Base-by-base conservation (phyloP, 1,284 basidiomycete species). In the Pseudozyma thailandica region DNA sequence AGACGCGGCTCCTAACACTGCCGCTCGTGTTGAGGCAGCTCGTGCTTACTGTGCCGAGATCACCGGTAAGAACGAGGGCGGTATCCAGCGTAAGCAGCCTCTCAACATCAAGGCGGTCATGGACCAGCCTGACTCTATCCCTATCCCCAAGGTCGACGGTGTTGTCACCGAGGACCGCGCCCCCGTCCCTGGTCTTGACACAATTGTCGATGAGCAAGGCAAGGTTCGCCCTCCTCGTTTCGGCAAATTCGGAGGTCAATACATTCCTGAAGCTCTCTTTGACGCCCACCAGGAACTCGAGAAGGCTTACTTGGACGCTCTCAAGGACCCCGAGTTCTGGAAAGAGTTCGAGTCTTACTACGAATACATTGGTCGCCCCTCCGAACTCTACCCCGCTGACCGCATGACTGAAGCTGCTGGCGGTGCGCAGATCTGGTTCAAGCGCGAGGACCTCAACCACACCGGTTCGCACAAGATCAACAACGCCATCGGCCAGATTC, bases 391-490 rank as follows among this genome's bases (percentile, higher is more conserved):
- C 83, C 84, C 88, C 58, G 91, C 91, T 0, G 88, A 90, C 81
- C 87, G 90, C 60, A 84, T 93, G 65, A 91, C 90, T 0, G 88
- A 91, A 78, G 85, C 90, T 65, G 89, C 89, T 50, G 91, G 91
- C 20, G 93, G 93, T 37, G 95, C 96, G 7, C 91, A 89, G 68
- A 97, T 99, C 79, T 99, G 96, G 96, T 86, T 98, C 80, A 98
- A 98, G 86, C 89, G 96, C 38, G 96, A 98, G 85, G 96, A 98
- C 78, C 83, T 96, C 88, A 82, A 82, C 66, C 80, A 82, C 72
- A 82, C 81, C 3, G 81, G 81, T 30, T 77, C 74, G 56, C 81
- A 82, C 72, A 82, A 82, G 76, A 82, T 82, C 66, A 82, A 82
- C 72, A 82, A 82, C 56, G 81, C 81, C 18, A 66, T 81, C 41